Evolutionary conservation across 768 basidiomycete species (phyloP).

Genomic region (Boletus rex-veris): DNA sequence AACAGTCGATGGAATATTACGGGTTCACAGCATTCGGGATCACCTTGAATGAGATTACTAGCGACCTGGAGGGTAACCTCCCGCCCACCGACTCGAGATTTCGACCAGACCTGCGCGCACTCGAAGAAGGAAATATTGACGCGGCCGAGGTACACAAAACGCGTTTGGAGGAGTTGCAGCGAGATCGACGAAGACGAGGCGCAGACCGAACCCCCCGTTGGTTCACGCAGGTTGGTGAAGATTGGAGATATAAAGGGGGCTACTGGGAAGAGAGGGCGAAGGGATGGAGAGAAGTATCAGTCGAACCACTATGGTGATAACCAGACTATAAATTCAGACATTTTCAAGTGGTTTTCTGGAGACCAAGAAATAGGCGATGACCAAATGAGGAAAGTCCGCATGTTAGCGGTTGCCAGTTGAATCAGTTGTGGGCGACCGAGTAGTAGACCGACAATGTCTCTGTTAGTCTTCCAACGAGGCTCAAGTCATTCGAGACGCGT

Average conservation of each 20-base stretch:
- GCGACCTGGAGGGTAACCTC: slow-evolving; percentile 57
- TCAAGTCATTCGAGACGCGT: slow-evolving; percentile 10
- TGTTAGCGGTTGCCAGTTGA: too few relatives aligned
- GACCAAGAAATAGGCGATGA: background rate
- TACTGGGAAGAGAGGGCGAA: slow-evolving; percentile 77
- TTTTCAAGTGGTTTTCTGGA: too few relatives aligned
- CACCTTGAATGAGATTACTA: slow-evolving; percentile 76
- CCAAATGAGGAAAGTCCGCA: background rate
- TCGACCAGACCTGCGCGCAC: slow-evolving; percentile 77
- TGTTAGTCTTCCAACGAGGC: slow-evolving; percentile 19
- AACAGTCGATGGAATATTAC: slow-evolving; percentile 67
- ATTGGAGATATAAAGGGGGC: slow-evolving; percentile 74
- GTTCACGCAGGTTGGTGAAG: slow-evolving; percentile 68
- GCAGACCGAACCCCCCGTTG: slow-evolving; percentile 63
- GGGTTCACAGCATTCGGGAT: slow-evolving; percentile 81
- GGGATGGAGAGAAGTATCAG: slow-evolving; percentile 54
- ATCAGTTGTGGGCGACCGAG: background rate
- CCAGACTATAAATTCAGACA: background rate
- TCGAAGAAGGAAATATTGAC: slow-evolving; percentile 75
- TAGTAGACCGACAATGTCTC: slow-evolving; percentile 16
- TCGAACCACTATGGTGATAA: slow-evolving; percentile 59
- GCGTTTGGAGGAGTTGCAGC: slow-evolving; percentile 71
- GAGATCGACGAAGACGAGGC: slow-evolving; percentile 62
- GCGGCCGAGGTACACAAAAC: slow-evolving; percentile 70
- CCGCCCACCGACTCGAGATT: slow-evolving; percentile 80